phyloP scores from a whole-genome alignment of 306 rosid genomes.

The Quercus ilex region DNA sequence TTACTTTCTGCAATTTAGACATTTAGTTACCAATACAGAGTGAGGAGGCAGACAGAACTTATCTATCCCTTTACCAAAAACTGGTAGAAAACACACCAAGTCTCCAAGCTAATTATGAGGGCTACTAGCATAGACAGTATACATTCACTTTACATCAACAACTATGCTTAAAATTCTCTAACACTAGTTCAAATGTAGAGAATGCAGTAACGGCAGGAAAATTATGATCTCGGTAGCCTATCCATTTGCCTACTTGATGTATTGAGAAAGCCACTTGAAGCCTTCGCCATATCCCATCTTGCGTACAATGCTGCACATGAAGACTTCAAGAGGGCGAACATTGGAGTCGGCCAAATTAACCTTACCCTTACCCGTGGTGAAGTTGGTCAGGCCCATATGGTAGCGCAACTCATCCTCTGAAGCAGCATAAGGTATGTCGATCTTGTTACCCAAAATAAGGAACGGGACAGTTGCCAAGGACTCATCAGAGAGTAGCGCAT shows the following conservation, averaged over 20 bases:
- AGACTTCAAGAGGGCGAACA: slow-evolving; percentile 80
- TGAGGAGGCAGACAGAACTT: slow-evolving; percentile 20
- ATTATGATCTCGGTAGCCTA: slow-evolving; percentile 14
- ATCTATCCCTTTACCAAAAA: background rate
- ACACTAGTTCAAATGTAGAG: background rate
- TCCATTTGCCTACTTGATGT: slow-evolving; percentile 52
- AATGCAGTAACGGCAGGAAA: slow-evolving; percentile 5
- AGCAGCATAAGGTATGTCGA: slow-evolving; percentile 73
- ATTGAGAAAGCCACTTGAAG: slow-evolving; percentile 83
- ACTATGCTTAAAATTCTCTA: background rate
- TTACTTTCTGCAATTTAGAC: slow-evolving; percentile 17
- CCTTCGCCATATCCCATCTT: slow-evolving; percentile 93
- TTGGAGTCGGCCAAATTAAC: slow-evolving; percentile 53
- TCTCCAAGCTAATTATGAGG: slow-evolving; percentile 25
- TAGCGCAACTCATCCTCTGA: slow-evolving; percentile 75
- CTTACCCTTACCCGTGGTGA: slow-evolving; percentile 81
- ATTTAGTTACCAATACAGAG: slow-evolving; percentile 10
- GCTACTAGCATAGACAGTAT: slow-evolving; percentile 23
- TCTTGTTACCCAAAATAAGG: slow-evolving; percentile 80
- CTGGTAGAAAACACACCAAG: background rate
- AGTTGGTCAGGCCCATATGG: slow-evolving; percentile 61
- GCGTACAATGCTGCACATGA: slow-evolving; percentile 89
- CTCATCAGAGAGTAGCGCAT: slow-evolving; percentile 76
- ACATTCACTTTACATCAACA: slow-evolving; percentile 44
- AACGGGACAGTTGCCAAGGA: slow-evolving; percentile 62